Base-by-base conservation (phyloP, 148 eudicot species). In the Rhododendron ferrugineum region DNA sequence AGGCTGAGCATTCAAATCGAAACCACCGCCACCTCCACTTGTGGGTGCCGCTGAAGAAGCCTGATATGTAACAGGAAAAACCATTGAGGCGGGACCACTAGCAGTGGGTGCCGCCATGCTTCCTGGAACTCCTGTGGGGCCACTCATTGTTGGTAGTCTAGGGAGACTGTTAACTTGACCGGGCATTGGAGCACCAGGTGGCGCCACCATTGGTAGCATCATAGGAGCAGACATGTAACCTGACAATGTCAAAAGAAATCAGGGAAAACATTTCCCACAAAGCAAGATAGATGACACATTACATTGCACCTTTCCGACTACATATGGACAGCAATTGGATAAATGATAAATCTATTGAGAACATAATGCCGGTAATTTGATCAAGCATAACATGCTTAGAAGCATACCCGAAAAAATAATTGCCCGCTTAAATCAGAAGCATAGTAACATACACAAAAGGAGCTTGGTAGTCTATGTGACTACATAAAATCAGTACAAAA, bases 131-230 rank as follows among this genome's bases (percentile, higher is more conserved):
- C 89, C 84, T n/a, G 91, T 32, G 10, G 89, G 89, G 60, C 83
- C 84, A 79, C 56, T 85, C 88, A 85, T 60, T 32, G 91, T 70
- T 72, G 92, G 93, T 18, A 89, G 93, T 76, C 90, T 88, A 37
- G 90, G 92, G 5, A 23, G 89, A 60, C 91, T 90, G 79, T 89
- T 89, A 83, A 83, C 28, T 84, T 90, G 93, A 72, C 66, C 60
- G 40, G 95, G 91, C 79, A 90, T 75, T 36, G 82, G 79, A n/a
- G 95, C 89, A 89, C 92, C 94, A 3, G 92, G 92, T 78, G 92
- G 92, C 73, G 85, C 90, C 5, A 87, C 81, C 86, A 90, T 86
- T 42, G 90, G 93, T 30, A 90, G 91, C 83, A 89, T 84, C 5
- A 78, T 85, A 16, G 93, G 93, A 83, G 85, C 86, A 70, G 87